Evolutionary conservation across 2,329 filamentous ascomycete genomes (phyloP).

Genomic region (Verticillium albo-atrum): DNA sequence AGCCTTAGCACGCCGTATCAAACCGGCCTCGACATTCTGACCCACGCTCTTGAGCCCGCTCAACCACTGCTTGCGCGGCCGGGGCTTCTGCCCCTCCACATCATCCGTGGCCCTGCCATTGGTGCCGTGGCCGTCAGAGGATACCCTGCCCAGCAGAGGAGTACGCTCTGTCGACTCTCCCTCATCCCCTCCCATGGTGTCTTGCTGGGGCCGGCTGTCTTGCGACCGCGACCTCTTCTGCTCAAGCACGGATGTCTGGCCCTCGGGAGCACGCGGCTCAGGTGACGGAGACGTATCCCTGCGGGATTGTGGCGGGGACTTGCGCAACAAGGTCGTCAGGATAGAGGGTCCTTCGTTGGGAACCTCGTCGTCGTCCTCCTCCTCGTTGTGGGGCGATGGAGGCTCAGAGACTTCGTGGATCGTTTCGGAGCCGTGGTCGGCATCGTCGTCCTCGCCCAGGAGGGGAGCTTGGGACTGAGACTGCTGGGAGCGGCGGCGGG

Average conservation of each 20-base stretch:
- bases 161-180: constrained; percentile 36
- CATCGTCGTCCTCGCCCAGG: constrained; percentile 16
- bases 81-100: constrained; percentile 46
- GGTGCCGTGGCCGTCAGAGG: constrained; percentile 19
- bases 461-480: not conserved
- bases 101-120: constrained; percentile 30
- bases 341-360: constrained; percentile 35
- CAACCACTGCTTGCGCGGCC: constrained; percentile 26
- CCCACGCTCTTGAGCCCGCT: constrained; percentile 22
- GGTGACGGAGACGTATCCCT: constrained; percentile 14
- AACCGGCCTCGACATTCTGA: constrained; percentile 24
- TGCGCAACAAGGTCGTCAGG: constrained; percentile 45
- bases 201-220: not conserved
- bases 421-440: constrained; percentile 33
- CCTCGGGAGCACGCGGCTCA: constrained; percentile 12
- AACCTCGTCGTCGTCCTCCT: constrained; percentile 18
- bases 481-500: constrained; percentile 26
- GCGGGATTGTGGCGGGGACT: constrained; percentile 38
- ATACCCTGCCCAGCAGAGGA: constrained; percentile 36
- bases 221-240: constrained; percentile 4
- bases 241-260: not conserved
- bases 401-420: constrained; percentile 61
- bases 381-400: constrained; percentile 31
- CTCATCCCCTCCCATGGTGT: not conserved
- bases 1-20: constrained; percentile 21